Base-by-base conservation (phyloP, 2,329 filamentous ascomycete species). In the Zasmidium angulare region DNA sequence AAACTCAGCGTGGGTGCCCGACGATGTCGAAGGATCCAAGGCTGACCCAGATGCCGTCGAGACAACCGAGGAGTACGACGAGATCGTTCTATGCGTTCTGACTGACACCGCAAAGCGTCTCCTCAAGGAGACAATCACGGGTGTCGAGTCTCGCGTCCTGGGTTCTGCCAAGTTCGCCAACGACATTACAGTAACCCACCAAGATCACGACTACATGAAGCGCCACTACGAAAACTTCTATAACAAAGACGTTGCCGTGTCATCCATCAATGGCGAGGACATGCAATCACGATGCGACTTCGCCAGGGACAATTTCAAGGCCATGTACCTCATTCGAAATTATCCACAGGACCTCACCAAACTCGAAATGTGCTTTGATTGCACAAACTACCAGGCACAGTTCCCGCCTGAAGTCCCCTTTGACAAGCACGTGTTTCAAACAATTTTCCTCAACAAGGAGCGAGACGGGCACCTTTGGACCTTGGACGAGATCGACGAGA, bases 321-420 rank as follows among this genome's bases (percentile, higher is more conserved):
- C 85, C 53, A 88, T 88, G 85, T 88, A 88, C 75, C 82, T 83
- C 68, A 88, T 85, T 64, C 84, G 86, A 56, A 82, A 80, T 54
- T 88, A 88, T 69, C 73, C 77, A 0, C 60, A 80, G 14, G 81
- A 87, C 65, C 78, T 79, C 1, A 81, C 77, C 1, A 83, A 85
- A 71, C 81, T 80, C 36, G 83, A 84, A 70, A 85, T 78, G 81
- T 87, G 83, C 58, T 91, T 90, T 74, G 87, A 91, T 72, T 89
- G 86, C 75, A 88, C 86, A 40, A 89, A 90, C 71, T 90, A 91
- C 74, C 88, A 91, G 71, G 81, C 86, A 48, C 88, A 91, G 69
- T 88, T 91, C 63, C 84, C 85, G 1, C 71, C 77, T 2, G 72
- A 77, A 1, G 76, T 83, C 0, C 78, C 80, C 0, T 81, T 83